Evolutionary conservation across 140 eudicot species (phyloP).

Genomic region (Stevia rebaudiana): DNA sequence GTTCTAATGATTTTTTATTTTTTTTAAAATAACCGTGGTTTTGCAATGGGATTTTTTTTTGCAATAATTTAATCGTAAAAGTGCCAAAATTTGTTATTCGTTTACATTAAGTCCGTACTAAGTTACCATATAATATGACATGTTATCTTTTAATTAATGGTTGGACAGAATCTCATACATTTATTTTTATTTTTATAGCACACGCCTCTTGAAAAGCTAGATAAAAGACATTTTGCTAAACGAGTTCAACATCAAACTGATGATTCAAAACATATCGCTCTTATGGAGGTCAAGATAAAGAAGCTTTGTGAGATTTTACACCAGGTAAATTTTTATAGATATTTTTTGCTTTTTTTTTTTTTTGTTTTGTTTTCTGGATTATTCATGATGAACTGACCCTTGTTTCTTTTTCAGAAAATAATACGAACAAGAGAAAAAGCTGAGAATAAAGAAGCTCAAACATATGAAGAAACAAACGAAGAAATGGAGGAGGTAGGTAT

Average conservation of each 20-base stretch:
- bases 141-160: constrained; percentile 12
- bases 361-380: too few species aligned
- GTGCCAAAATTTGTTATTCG: too few species aligned
- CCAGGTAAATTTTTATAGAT: constrained; percentile 42
- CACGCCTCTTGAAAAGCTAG: constrained; percentile 87
- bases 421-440: constrained; percentile 68
- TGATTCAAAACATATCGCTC: constrained; percentile 64
- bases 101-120: too few species aligned
- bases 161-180: background rate
- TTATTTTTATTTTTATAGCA: constrained; percentile 38
- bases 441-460: constrained; percentile 88
- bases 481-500: constrained; percentile 83
- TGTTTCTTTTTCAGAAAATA: constrained; percentile 56
- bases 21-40: background rate
- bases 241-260: constrained; percentile 49
- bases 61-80: too few species aligned
- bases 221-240: constrained; percentile 74
- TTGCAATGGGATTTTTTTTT: background rate
- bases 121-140: too few species aligned
- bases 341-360: too few species aligned
- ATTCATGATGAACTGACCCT: background rate
- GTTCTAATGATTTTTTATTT: background rate
- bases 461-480: constrained; percentile 76
- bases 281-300: constrained; percentile 72
- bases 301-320: constrained; percentile 69